Percentiles rank a stretch among this genome's conserved stretches.
Conservation (phyloP, 305 asterid genomes). For the Fraxinus floribunda region DNA sequence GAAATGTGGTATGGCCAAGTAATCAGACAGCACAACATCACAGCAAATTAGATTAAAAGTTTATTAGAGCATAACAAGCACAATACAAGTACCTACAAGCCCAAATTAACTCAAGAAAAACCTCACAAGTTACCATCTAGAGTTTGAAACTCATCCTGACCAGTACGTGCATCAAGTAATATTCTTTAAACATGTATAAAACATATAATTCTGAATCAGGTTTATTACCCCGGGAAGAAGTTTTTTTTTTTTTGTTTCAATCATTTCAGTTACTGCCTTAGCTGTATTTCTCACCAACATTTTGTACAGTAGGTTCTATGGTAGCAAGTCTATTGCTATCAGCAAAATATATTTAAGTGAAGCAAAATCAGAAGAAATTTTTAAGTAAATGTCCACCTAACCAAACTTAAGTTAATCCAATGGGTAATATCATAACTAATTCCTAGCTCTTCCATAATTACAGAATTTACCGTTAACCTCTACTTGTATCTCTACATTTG, state of each 20-base stretch:
- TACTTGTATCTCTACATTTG: not conserved
- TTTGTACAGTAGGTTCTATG: not conserved
- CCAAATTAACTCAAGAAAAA: not conserved
- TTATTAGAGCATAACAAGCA: conserved; percentile 11
- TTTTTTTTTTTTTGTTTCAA: conserved; percentile 5
- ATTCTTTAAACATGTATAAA: conserved; percentile 7
- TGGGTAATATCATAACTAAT: not conserved
- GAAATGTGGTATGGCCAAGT: conserved; percentile 19
- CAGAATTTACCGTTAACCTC: not conserved
- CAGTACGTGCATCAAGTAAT: conserved; percentile 4
- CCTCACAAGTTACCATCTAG: conserved; percentile 7
- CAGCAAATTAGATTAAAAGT: conserved; percentile 15
- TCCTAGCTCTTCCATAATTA: not conserved
- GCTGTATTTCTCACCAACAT: conserved; percentile 3
- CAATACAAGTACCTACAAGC: conserved; percentile 18
- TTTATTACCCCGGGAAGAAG: conserved; percentile 10
- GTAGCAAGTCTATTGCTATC: not conserved
- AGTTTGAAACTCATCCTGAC: conserved; percentile 11
- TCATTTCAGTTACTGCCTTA: conserved; percentile 15
- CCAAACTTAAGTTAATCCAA: not conserved
- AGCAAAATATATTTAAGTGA: not conserved
- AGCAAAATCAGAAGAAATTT: not conserved
- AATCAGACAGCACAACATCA: not conserved
- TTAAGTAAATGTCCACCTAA: not conserved
- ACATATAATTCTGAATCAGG: conserved; percentile 14